Conservation (phyloP, 2,329 filamentous ascomycete species). For the Scedosporium boydii region DNA sequence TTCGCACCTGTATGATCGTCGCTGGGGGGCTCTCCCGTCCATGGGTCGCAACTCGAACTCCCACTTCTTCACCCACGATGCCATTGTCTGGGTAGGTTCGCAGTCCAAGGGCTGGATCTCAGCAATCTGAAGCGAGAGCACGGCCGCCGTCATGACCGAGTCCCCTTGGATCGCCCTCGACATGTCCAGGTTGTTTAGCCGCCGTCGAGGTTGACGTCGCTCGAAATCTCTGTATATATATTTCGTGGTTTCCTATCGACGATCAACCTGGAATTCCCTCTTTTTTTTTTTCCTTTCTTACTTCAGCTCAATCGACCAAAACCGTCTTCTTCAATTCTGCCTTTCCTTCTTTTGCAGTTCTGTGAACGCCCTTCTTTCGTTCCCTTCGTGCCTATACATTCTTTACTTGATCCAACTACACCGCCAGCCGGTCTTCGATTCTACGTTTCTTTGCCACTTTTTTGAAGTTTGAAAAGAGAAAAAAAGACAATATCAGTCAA, state of each 20-base stretch:
- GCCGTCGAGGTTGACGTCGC: not conserved
- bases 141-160: not conserved
- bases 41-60: not conserved
- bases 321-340: slow-evolving; percentile 15
- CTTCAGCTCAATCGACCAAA: slow-evolving; percentile 7
- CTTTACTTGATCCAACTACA: slow-evolving; percentile 5
- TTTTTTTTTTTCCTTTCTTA: slow-evolving; percentile 11
- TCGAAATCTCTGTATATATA: not conserved
- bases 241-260: not conserved
- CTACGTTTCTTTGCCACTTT: slow-evolving; percentile 8
- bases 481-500: slow-evolving; percentile 12
- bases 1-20: slow-evolving; percentile 5
- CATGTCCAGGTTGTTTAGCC: not conserved
- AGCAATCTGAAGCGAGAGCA: slow-evolving; percentile 1
- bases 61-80: not conserved
- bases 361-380: slow-evolving; percentile 21
- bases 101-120: not conserved
- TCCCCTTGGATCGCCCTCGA: slow-evolving; percentile 1
- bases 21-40: not conserved
- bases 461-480: slow-evolving; percentile 2
- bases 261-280: slow-evolving; percentile 3
- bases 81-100: not conserved
- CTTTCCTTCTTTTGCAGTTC: slow-evolving; percentile 22
- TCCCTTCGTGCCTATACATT: slow-evolving; percentile 1
- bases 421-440: slow-evolving; percentile 14